Percentiles rank a stretch among this genome's conserved stretches.
These are phyloP conservation scores for Cordyceps pruinosa DNA, from an alignment of 2,329 filamentous ascomycete genomes.

Conservation along the genomic window DNA sequence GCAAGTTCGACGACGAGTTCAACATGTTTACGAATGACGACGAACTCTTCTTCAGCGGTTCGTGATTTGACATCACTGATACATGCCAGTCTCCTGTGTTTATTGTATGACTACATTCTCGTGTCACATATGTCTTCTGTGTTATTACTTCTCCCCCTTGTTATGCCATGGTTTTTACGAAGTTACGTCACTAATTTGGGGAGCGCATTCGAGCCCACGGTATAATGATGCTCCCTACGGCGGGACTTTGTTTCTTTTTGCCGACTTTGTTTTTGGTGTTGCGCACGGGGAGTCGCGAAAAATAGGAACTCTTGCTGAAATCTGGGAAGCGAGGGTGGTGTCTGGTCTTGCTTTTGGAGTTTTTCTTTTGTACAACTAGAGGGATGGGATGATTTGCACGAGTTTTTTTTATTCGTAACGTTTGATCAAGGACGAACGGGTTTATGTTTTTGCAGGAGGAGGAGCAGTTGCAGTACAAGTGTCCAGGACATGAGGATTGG, in stretches of 20 bases:
- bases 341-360: neutral
- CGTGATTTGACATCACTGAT: constrained; percentile 17
- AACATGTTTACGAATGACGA: constrained; percentile 46
- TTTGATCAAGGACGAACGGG: constrained; percentile 16
- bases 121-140: constrained; percentile 13
- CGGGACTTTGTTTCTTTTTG: constrained; percentile 4
- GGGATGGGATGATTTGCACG: constrained; percentile 9
- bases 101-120: constrained; percentile 14
- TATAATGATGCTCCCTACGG: constrained; percentile 2
- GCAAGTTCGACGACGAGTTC: constrained; percentile 49
- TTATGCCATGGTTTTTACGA: neutral
- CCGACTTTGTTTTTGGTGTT: neutral
- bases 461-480: neutral
- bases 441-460: constrained; percentile 15
- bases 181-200: constrained; percentile 4
- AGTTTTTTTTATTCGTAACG: constrained; percentile 14
- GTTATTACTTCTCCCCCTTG: neutral
- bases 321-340: constrained; percentile 2
- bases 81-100: constrained; percentile 11
- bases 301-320: constrained; percentile 3
- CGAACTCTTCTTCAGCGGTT: constrained; percentile 45
- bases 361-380: constrained; percentile 17
- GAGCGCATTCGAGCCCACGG: neutral
- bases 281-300: neutral
- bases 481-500: neutral